Evolutionary conservation across 1,284 basidiomycete species (phyloP).

Genomic region (Tilletia indica): DNA sequence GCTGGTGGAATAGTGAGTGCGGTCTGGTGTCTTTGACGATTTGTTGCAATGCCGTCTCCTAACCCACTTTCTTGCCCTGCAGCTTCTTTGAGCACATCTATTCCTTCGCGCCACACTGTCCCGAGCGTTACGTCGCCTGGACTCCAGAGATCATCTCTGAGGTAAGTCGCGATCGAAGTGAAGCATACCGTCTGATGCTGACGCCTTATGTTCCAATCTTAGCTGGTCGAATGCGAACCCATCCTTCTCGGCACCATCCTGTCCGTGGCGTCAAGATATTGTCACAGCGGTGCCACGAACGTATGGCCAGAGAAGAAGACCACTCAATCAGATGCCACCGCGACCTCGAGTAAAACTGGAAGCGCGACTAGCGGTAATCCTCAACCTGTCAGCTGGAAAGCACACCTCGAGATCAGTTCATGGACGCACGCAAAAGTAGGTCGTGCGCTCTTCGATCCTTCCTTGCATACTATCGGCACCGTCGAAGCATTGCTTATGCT

Average conservation of each 20-base stretch:
- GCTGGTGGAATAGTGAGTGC: slow-evolving; percentile 34
- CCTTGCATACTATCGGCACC: slow-evolving; percentile 38
- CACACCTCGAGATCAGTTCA: slow-evolving; percentile 11
- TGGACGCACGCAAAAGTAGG: slow-evolving; percentile 43
- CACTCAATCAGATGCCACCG: background rate
- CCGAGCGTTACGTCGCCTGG: slow-evolving; percentile 30
- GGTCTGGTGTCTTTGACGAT: background rate
- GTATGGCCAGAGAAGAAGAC: slow-evolving; percentile 1
- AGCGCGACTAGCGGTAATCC: background rate
- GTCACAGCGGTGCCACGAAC: slow-evolving; percentile 1
- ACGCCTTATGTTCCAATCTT: background rate
- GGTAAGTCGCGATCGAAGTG: background rate
- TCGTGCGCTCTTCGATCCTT: slow-evolving; percentile 34
- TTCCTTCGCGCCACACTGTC: slow-evolving; percentile 39
- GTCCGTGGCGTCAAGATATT: slow-evolving; percentile 39
- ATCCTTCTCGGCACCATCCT: slow-evolving; percentile 41
- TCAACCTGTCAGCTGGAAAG: slow-evolving; percentile 14
- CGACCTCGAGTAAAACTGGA: background rate
- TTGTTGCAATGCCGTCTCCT: background rate
- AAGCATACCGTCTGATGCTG: background rate
- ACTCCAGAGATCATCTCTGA: slow-evolving; percentile 37
- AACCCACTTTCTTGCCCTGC: background rate
- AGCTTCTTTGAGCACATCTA: slow-evolving; percentile 38
- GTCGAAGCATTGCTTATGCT: slow-evolving; percentile 41
- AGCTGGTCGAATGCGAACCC: slow-evolving; percentile 34